Base-by-base conservation (phyloP, 2,329 filamentous ascomycete species). In the Neurospora sp. region DNA sequence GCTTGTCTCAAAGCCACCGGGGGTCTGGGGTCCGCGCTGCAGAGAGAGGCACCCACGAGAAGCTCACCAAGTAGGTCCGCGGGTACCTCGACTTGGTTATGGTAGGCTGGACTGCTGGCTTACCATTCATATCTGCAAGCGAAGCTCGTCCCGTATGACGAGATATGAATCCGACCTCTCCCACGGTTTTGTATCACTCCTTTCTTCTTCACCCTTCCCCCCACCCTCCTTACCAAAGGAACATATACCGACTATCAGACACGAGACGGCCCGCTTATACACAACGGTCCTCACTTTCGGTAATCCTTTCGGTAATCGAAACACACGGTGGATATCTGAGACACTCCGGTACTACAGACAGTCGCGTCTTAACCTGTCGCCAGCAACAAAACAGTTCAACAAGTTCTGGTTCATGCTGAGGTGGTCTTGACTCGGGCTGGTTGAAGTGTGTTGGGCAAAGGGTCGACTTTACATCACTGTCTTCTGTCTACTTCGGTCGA, bases 161-260 rank as follows among this genome's bases (percentile, higher is more conserved):
- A 73, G 70, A 73, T 75, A 75, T 75, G 73, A 75, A 74, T 72
- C 71, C 72, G 72, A 71, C 72, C 67, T 71, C 70, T 74, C 73
- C 73, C 74, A 76, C 72, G 69, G 70, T 68, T 72, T 70, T 71
- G 73, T 72, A 73, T 71, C 28, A 71, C 66, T 69, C 71, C 71
- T 72, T 67, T 69, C 37, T 68, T 67, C 72, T 68, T 69, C 69
- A 69, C 67, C 69, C 68, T 67, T 69, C 46, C 71, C 66, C 69
- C 68, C 69, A 62, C 39, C 69, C 52, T 62, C 52, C 52, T 62
- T 62, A 62, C 52, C 28, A 62, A 62, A 36, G 23, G 52, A 36
- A 28, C 28, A 36, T n/a, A 52, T 52, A 62, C 28, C 52, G 15
- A 62, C 23, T 62, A 33, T 36, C 15, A 62, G 52, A n/a, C 52